Percentiles rank a stretch among this genome's conserved stretches.
These are phyloP conservation scores for Fusarium dimerum DNA, from an alignment of 2,329 filamentous ascomycete species.

Conservation along the genomic window DNA sequence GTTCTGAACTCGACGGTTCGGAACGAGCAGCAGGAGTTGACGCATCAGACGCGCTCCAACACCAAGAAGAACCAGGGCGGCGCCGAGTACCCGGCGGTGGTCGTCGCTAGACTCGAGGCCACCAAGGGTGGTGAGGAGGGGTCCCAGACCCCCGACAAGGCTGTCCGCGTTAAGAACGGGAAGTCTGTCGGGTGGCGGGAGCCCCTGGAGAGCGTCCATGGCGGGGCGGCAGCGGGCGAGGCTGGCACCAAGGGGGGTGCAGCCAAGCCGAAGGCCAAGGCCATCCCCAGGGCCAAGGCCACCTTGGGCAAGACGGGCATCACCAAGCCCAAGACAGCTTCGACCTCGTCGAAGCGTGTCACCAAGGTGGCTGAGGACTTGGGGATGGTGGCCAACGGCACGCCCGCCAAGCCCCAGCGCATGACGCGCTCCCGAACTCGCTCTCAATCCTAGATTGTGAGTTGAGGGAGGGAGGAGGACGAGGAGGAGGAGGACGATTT, in stretches of 20 bases:
- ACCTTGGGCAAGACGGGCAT: slow-evolving; percentile 30
- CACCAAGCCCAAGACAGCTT: slow-evolving; percentile 30
- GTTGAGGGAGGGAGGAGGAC: background rate
- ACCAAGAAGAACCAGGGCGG: slow-evolving; percentile 38
- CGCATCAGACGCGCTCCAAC: slow-evolving; percentile 36
- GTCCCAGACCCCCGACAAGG: slow-evolving; percentile 9
- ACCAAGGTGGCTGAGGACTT: slow-evolving; percentile 33
- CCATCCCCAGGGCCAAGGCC: slow-evolving; percentile 23
- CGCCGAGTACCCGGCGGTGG: slow-evolving; percentile 36
- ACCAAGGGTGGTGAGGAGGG: slow-evolving; percentile 20
- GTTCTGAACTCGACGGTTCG: slow-evolving; percentile 28
- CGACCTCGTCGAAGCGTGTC: slow-evolving; percentile 23
- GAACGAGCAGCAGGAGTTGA: slow-evolving; percentile 35
- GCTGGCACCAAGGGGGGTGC: background rate
- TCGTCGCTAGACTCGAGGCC: slow-evolving; percentile 34
- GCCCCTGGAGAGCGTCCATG: slow-evolving; percentile 33
- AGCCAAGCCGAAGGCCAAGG: slow-evolving; percentile 22
- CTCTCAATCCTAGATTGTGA: slow-evolving; percentile 18
- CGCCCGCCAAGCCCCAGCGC: slow-evolving; percentile 35
- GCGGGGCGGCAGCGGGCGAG: slow-evolving; percentile 6
- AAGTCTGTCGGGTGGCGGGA: slow-evolving; percentile 39
- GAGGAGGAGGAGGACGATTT: background rate
- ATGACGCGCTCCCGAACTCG: slow-evolving; percentile 34
- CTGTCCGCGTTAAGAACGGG: slow-evolving; percentile 16
- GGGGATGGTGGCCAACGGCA: slow-evolving; percentile 37